Evolutionary conservation across 2,329 filamentous ascomycete species (phyloP), one percentile per base, ranked within the genome.

Genomic region (Herpomyces periplanetae): DNA sequence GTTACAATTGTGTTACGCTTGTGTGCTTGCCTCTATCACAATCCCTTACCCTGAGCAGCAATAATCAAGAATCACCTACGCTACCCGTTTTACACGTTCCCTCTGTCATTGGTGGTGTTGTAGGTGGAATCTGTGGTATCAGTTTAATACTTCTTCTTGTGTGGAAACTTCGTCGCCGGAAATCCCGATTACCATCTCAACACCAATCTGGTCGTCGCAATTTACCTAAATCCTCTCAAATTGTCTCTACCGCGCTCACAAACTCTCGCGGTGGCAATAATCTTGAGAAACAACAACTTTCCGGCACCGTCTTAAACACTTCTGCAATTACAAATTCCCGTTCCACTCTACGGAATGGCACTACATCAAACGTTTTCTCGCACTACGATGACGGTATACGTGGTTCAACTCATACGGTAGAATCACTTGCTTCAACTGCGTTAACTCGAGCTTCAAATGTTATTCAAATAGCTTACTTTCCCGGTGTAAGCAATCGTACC

Each of bases 391-490:
- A n/a, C n/a, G n/a, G n/a, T n/a, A n/a, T n/a, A n/a, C 50, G 71
- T 28, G 53, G 63, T 21, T 80, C 73, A 5, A 65, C 66, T 17
- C 58, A 80, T 34, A 66, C 66, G n/a, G 61, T 75, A 21, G 53
- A 63, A 31, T 91, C 75, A 6, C 69, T 96, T 34, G 80, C 80
- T 8, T 88, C 73, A 5, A 91, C 75, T 11, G 71, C 91, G 23
- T 52, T 88, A 24, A 91, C 80, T 8, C 60, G 80, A 25, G 80
- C 80, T 18, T 91, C 80, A 32, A 96, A 96, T 44, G 75, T 96
- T 35, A 96, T 96, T 31, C 80, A 91, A 41, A 96, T 96, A 39
- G 80, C 80, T 21, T 96, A 91, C 38, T 91, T 96, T 27, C 80
- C 80, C 7, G 80, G 80, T 24, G 73, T 91, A 31, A 88, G 69